Base-by-base conservation (phyloP, 2,329 filamentous ascomycete genomes). In the Penicillium frequentans region DNA sequence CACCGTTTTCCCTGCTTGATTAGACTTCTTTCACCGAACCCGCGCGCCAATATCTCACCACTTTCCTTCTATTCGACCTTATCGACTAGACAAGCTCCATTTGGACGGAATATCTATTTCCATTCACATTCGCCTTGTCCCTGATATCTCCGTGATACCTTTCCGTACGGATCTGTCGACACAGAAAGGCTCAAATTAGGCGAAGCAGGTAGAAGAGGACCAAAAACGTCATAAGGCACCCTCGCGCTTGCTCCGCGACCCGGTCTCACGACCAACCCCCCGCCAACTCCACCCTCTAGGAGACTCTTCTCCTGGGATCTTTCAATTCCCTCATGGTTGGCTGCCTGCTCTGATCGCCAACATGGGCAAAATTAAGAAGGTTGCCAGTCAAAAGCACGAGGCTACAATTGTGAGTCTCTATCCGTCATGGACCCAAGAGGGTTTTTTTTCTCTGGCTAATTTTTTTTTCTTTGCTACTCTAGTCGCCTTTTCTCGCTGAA, bases 401-500 rank as follows among this genome's bases (percentile, higher is more conserved):
- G 77, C 77, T 68, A 81, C 79, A 63, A 73, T 81, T 66, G 79
- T 81, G 72, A 71, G 77, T 74, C 60, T 45, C 46, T 35, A 43
- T 58, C 55, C 55, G 42, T 54, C 45, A 54, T 54, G 43, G 52
- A 53, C 56, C 50, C 33, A 54, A 3, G 9, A 13, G 19, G 39
- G 37, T 42, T 50, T 53, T 55, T 19, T 47, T 52, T 46, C 27
- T 27, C 37, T 39, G 49, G 57, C 66, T 68, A 62, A 49, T 42
- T 52, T 63, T 68, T 68, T 63, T 62, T 57, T 54, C 37, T 51
- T 60, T 43, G 21, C 29, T 14, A 46, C 31, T 63, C 48, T 65
- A 97, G 91, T 96, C 95, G 75, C 89, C 91, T 65, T 96, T 90
- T 82, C 84, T 98, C 64, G 85, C 88, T 75, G 83, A 89, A 53